A percentile compares a stretch with the other conserved stretches of the same genome.
Evolutionary conservation across 2,329 filamentous ascomycete genomes (phyloP).

Genomic region (Trichoderma semiorbis): DNA sequence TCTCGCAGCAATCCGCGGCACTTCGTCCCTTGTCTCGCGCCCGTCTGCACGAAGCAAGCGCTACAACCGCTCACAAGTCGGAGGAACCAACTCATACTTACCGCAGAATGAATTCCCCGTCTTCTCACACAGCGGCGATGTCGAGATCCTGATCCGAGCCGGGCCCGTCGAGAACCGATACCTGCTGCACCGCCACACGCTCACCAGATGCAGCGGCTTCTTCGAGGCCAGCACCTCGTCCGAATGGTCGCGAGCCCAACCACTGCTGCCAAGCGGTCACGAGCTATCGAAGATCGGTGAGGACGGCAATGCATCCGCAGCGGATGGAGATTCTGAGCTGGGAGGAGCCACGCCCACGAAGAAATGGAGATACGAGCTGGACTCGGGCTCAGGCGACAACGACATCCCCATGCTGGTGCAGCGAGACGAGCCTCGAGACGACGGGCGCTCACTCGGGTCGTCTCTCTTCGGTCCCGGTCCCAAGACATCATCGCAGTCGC

Average conservation of each 20-base stretch:
- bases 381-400: conserved; percentile 66
- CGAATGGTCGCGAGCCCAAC: conserved; percentile 57
- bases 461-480: conserved; percentile 34
- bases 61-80: conserved; percentile 77
- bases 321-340: conserved; percentile 22
- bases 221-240: conserved; percentile 83
- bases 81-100: conserved; percentile 61
- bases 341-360: conserved; percentile 33
- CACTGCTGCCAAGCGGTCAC: conserved; percentile 31
- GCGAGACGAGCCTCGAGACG: conserved; percentile 51
- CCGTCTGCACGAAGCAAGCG: conserved; percentile 62
- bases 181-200: conserved; percentile 79
- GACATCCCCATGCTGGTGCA: conserved; percentile 88
- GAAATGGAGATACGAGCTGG: conserved; percentile 85
- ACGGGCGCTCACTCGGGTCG: conserved; percentile 16
- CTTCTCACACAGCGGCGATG: conserved; percentile 86
- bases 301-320: conserved; percentile 33
- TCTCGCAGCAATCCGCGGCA: conserved; percentile 55
- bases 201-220: conserved; percentile 88
- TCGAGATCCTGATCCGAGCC: conserved; percentile 77
- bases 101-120: conserved; percentile 89
- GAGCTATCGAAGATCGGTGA: conserved; percentile 55
- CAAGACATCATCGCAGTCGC: conserved; percentile 36
- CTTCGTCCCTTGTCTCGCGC: conserved; percentile 58
- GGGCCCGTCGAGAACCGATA: conserved; percentile 69